Percentiles rank a stretch among this genome's conserved stretches.
Evolutionary conservation across 208 protist species (phyloP).

Genomic region (Polymyxa betae): DNA sequence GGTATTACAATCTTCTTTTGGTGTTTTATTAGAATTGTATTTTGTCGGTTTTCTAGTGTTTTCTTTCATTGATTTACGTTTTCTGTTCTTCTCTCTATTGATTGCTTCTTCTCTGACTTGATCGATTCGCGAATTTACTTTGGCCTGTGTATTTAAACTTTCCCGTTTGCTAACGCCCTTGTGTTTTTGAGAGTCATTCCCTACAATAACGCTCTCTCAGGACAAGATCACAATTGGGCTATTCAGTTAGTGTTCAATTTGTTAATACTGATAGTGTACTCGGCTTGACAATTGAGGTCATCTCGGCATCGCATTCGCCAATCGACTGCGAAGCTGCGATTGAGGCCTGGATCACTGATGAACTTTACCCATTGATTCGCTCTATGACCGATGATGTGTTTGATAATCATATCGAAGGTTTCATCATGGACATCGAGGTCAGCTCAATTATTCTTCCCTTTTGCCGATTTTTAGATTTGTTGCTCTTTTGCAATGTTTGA

Average conservation of each 20-base stretch:
- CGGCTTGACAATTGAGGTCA: slow-evolving; percentile 30
- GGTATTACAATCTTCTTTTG: not conserved
- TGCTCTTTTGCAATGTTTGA: no score
- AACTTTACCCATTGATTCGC: not conserved
- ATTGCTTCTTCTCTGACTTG: no score
- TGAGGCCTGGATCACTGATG: not conserved
- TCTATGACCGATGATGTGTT: not conserved
- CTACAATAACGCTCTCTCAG: not conserved
- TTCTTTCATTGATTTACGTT: no score
- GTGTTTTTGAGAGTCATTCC: not conserved
- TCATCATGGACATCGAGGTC: slow-evolving; percentile 28
- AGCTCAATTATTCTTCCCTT: not conserved
- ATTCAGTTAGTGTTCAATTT: not conserved
- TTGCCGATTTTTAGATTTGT: not conserved
- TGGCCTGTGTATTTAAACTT: no score
- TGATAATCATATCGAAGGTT: slow-evolving; percentile 45
- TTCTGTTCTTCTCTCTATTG: no score
- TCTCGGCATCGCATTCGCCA: slow-evolving; percentile 4
- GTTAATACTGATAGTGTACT: slow-evolving; percentile 31
- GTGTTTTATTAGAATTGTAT: not conserved
- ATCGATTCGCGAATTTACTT: no score
- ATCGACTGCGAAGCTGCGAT: not conserved
- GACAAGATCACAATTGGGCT: slow-evolving; percentile 15
- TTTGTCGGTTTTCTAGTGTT: no score
- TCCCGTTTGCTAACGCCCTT: not conserved